A percentile compares a stretch with the other conserved stretches of the same genome.
Evolutionary conservation across 2,329 filamentous ascomycete species (phyloP).

Genomic region (Botrytis sinoallii): DNA sequence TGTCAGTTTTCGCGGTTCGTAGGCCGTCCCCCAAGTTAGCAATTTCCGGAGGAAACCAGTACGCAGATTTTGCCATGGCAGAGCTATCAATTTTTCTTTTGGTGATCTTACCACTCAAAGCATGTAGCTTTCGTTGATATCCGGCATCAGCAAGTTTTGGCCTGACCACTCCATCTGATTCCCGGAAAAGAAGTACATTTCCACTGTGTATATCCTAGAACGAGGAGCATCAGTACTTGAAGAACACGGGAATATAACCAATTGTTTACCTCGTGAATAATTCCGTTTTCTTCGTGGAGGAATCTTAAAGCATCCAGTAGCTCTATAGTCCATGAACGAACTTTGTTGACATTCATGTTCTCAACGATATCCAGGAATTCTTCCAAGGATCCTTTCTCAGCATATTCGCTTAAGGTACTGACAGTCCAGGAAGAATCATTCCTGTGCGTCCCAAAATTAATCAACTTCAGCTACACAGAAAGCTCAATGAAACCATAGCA

Average conservation of each 20-base stretch:
- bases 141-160: constrained; percentile 73
- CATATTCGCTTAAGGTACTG: constrained; percentile 70
- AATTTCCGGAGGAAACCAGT: constrained; percentile 81
- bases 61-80: constrained; percentile 67
- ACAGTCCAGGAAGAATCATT: constrained; percentile 61
- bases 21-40: constrained; percentile 58
- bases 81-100: constrained; percentile 53
- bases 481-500: background rate
- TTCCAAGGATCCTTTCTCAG: constrained; percentile 77
- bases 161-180: constrained; percentile 63
- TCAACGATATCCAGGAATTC: constrained; percentile 80
- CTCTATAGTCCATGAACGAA: constrained; percentile 87
- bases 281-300: constrained; percentile 72
- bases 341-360: constrained; percentile 67
- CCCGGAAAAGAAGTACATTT: constrained; percentile 75
- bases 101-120: constrained; percentile 53
- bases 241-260: background rate
- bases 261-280: constrained; percentile 64
- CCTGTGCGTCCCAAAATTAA: constrained; percentile 29
- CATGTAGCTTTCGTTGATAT: constrained; percentile 66
- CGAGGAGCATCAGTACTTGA: background rate
- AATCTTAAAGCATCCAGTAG: constrained; percentile 85
- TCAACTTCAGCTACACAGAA: constrained; percentile 29
- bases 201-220: constrained; percentile 64
- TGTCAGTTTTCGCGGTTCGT: constrained; percentile 76